Conservation (phyloP, 805 yeast species). For the Candida chilensis region DNA sequence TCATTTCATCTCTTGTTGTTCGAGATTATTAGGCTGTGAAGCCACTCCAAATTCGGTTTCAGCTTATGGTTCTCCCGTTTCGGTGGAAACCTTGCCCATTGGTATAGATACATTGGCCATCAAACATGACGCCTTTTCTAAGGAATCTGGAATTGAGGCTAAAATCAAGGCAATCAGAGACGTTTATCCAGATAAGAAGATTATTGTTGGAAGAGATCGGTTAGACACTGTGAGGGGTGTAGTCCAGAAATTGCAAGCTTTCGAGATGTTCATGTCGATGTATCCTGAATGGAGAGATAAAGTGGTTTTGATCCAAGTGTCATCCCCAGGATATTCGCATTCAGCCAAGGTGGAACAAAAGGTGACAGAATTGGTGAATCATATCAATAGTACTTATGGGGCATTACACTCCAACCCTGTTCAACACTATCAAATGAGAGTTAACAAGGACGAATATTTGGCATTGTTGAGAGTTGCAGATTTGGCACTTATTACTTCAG, state of each 20-base stretch:
- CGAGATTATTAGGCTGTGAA: conserved; percentile 81
- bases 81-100: conserved; percentile 72
- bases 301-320: conserved; percentile 86
- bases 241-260: conserved; percentile 86
- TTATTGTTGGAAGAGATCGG: conserved; percentile 91
- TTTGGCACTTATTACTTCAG: conserved; percentile 78
- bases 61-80: conserved; percentile 71
- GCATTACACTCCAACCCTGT: conserved; percentile 78
- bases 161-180: conserved; percentile 59
- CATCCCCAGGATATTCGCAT: conserved; percentile 64
- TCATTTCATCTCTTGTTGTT: conserved; percentile 86
- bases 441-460: conserved; percentile 80
- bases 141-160: conserved; percentile 35
- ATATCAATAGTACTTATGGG: conserved; percentile 82
- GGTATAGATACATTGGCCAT: conserved; percentile 78
- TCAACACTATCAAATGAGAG: conserved; percentile 85
- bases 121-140: conserved; percentile 48
- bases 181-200: conserved; percentile 55
- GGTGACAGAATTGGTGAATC: conserved; percentile 73
- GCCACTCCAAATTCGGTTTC: conserved; percentile 45
- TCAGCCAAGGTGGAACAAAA: conserved; percentile 66
- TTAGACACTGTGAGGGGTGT: conserved; percentile 90
- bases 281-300: conserved; percentile 88
- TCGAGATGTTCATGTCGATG: conserved; percentile 78
- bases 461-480: conserved; percentile 88